Percentiles rank a stretch among this genome's conserved stretches.
These are phyloP conservation scores for Amphichorda felina DNA, from an alignment of 2,329 filamentous ascomycete genomes.

Conservation along the genomic window DNA sequence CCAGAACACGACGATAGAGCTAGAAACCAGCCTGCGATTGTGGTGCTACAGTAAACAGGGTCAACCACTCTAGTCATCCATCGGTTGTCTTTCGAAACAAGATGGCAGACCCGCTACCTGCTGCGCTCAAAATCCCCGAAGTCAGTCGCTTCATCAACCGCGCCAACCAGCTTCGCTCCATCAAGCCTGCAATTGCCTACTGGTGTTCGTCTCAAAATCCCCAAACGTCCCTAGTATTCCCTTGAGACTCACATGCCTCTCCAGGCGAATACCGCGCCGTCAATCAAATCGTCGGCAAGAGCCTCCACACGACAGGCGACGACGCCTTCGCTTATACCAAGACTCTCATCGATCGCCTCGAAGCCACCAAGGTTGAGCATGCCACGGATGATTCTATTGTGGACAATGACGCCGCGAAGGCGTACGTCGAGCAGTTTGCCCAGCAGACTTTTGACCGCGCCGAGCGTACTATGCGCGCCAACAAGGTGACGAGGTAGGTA, in stretches of 20 bases:
- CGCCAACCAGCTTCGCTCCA: conserved; percentile 70
- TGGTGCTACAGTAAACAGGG: too few species aligned
- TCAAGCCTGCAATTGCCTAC: conserved; percentile 83
- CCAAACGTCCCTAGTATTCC: not conserved
- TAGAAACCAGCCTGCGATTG: too few species aligned
- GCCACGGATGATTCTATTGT: conserved; percentile 69
- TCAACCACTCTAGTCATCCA: not conserved
- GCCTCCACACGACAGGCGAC: conserved; percentile 66
- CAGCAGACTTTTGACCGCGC: conserved; percentile 78
- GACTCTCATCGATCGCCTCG: conserved; percentile 80
- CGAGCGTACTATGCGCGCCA: conserved; percentile 68
- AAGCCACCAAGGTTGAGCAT: conserved; percentile 49
- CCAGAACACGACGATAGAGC: too few species aligned
- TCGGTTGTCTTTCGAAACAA: conserved; percentile 6
- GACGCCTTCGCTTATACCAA: conserved; percentile 75
- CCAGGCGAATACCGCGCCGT: conserved; percentile 84
- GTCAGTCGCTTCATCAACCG: conserved; percentile 75
- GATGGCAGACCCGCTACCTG: conserved; percentile 50
- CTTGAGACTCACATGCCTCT: not conserved
- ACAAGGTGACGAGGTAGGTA: conserved; percentile 67
- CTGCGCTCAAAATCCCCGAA: conserved; percentile 61
- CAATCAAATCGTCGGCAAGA: conserved; percentile 75
- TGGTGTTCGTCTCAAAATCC: conserved; percentile 61
- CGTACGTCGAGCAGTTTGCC: conserved; percentile 90
- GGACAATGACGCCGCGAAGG: conserved; percentile 78